Evolutionary conservation across 2,329 filamentous ascomycete species (phyloP), one percentile per base, ranked within the genome.

Genomic region (Pleoardoris graminearum): DNA sequence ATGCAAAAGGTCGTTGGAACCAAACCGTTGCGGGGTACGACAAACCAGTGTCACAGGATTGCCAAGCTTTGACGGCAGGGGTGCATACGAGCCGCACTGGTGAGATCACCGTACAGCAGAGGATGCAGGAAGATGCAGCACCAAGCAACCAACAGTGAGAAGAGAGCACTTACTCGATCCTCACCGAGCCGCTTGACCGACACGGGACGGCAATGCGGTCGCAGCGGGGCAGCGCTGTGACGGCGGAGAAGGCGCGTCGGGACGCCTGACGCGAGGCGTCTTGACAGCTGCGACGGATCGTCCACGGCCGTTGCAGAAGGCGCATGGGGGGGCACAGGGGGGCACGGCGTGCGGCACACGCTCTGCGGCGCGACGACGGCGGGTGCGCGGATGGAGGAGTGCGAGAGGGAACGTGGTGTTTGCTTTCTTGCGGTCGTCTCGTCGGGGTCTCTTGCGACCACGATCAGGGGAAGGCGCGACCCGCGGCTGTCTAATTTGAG

Each of bases 151-250:
- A 21, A 35, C 19, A 36, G 29, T n/a, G 14, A 37, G 33, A 17
- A 17, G 30, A 27, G 11, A 44, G 38, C 36, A 7, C 68, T 60
- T 66, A 77, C 76, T 77, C 73, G 39, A 79, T 54, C 33, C 56
- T 71, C 37, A 79, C 70, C 39, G 60, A 63, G 50, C 76, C 77
- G 59, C 75, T 78, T 38, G 76, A 77, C 21, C 75, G 65, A 58
- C 71, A 76, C 10, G 71, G 68, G 12, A 77, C 64, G 22, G 50
- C 55, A 51, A 77, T 50, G 16, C 62, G 58, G 48, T 76, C 71
- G 39, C 48, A 54, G 38, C 50, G 58, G 35, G 63, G 59, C 14
- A 58, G 58, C 27, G 58, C 47, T 19, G 58, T 50, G 41, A 62
- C 62, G 32, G 62, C 30, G 29, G 43, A 57, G 35, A 67, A 65